Evolutionary conservation across 352 stramenopile genomes (phyloP), one percentile per base, ranked within the genome.

Genomic region (Pythium rhizo-oryzae): DNA sequence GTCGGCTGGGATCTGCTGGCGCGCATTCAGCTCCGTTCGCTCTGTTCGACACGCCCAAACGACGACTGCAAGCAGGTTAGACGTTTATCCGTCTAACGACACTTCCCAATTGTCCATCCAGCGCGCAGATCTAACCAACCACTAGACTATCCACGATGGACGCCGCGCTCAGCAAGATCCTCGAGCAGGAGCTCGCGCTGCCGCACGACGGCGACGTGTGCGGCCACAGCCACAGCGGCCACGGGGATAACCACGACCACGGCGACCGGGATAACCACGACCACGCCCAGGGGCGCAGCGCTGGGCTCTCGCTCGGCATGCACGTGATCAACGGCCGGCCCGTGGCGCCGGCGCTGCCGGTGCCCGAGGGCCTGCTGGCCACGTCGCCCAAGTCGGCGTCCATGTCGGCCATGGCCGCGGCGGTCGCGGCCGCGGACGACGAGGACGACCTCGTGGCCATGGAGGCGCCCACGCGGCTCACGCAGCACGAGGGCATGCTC

Each of bases 401-500:
- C 5, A 61, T 62, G 33, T 54, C n/a, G 41, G 69, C 52, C 23
- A 62, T 71, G 58, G 65, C 60, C 13, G 62, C 61, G 25, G 70
- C 65, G 4, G 52, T 70, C 23, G 68, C 51, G 41, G 55, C 59
- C 8, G 53, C 23, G 0, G 65, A 66, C 23, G 70, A 72, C 33
- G 70, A 76, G 19, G 64, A 76, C 51, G 65, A 70, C 18, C 65
- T 73, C 59, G 59, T 50, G 24, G 70, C 65, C 3, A 23, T 72
- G 33, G 59, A 61, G 65, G 30, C 59, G 41, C 56, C 60, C 0
- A 53, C 55, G 47, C 47, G 49, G 35, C 59, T 79, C 51, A 83
- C 79, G 50, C 79, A 81, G 47, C 78, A 89, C 64, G 85, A 93
- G 43, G 81, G 75, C 7, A 71, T 80, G 49, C 72, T 93, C 21